A percentile compares a stretch with the other conserved stretches of the same genome.
phyloP scores from a whole-genome alignment of 306 rosid genomes.

The Castanopsis chinensis region DNA sequence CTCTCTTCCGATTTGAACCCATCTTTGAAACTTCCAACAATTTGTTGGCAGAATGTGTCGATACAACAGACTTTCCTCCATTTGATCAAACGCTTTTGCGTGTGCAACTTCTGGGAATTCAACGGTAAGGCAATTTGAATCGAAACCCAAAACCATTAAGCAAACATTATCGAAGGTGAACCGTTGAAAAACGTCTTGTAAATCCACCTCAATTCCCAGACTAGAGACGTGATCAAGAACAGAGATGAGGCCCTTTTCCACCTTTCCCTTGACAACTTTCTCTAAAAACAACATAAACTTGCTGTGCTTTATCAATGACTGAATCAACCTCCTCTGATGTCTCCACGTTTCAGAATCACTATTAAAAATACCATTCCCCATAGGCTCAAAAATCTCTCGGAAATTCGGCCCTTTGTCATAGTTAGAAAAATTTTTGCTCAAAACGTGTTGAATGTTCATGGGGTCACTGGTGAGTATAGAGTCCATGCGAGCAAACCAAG shows the following conservation, averaged over 20 bases:
- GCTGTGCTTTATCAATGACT: not conserved
- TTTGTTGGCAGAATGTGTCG: slow-evolving; percentile 18
- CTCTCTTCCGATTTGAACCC: slow-evolving; percentile 28
- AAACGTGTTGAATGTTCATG: slow-evolving; percentile 23
- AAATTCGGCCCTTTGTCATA: slow-evolving; percentile 29
- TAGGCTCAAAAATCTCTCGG: slow-evolving; percentile 25
- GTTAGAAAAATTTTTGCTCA: not conserved
- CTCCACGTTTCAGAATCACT: slow-evolving; percentile 27
- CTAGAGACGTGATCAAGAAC: slow-evolving; percentile 8
- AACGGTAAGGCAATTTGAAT: slow-evolving; percentile 6
- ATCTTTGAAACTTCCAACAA: slow-evolving; percentile 26
- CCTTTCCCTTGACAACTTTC: not conserved
- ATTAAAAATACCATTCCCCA: slow-evolving; percentile 39
- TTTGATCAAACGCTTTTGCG: slow-evolving; percentile 20
- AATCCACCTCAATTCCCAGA: no score
- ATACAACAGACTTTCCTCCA: slow-evolving; percentile 8
- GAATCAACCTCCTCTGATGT: slow-evolving; percentile 19
- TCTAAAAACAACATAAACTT: not conserved
- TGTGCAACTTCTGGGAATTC: not conserved
- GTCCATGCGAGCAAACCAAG: slow-evolving; percentile 19
- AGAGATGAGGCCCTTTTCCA: slow-evolving; percentile 17
- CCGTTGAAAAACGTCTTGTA: no score
- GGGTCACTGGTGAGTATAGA: slow-evolving; percentile 28
- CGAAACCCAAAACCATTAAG: slow-evolving; percentile 23
- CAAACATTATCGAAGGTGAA: not conserved